Evolutionary conservation across 495 filamentous ascomycete species (phyloP), one percentile per base, ranked within the genome.

Genomic region (Aspergillus kassunensis): DNA sequence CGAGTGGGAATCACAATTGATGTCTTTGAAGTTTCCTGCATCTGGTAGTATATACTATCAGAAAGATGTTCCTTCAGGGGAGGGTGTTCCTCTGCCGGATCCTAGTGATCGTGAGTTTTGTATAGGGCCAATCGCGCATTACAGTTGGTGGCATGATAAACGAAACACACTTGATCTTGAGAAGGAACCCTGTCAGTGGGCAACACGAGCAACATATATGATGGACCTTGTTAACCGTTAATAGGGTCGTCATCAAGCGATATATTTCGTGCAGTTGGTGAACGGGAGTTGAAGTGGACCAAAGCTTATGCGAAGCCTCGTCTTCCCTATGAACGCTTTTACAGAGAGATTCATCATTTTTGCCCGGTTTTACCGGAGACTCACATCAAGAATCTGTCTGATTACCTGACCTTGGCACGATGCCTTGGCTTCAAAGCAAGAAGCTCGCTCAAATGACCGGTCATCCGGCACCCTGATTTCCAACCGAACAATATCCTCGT

Each of bases 401-500:
- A 66, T 25, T 62, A 64, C 34, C 49, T 59, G 4, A 36, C 49
- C 8, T 16, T 66, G 25, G 42, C 30, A 12, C 31, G 34, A 13
- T 52, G 41, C 41, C 49, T 66, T n/a, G 59, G 60, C 8, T 59
- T 54, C 30, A 27, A 21, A 11, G 2, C 15, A 13, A 37, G 27
- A 43, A 57, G 35, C 10, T 10, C 50, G 41, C 60, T 65, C 1
- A 56, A 59, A 49, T 51, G 58, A 20, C 64, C 66, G 8, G 52
- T 62, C 34, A 49, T 67, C 13, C 66, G 66, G 11, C 60, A 67
- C 44, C 64, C 66, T 15, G 66, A 70, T 44, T 44, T 70, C 36
- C 64, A 64, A 41, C 62, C 59, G 11, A 67, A 63, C 45, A 70
- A 70, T 50, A 70, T 67, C 33, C 54, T 65, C 21, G 41, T 69